phyloP scores from a whole-genome alignment of 495 filamentous ascomycete species.

The Parathielavia appendiculata region DNA sequence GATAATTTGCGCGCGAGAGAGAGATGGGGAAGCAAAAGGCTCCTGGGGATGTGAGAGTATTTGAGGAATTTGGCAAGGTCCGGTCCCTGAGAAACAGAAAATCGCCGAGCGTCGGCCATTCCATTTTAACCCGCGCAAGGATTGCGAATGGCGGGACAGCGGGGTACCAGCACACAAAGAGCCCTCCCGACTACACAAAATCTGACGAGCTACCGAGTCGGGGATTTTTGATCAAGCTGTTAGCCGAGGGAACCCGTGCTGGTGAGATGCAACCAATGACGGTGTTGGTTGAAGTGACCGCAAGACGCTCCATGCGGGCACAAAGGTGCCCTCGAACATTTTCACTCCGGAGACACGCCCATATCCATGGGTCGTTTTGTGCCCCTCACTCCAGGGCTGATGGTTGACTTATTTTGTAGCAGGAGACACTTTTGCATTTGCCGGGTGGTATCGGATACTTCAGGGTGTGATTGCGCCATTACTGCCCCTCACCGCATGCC shows the following conservation, averaged over 20 bases:
- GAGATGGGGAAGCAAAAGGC: constrained; percentile 24
- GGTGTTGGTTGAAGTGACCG: background rate
- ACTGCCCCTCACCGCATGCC: constrained; percentile 26
- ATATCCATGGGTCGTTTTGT: background rate
- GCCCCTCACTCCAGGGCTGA: too few relatives aligned
- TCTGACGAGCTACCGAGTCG: background rate
- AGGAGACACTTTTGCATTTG: constrained; percentile 18
- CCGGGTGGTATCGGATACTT: constrained; percentile 25
- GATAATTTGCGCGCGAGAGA: constrained; percentile 23
- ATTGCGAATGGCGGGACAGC: constrained; percentile 14
- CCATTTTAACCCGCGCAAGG: constrained; percentile 17
- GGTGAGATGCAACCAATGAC: too few relatives aligned
- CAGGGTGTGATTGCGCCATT: constrained; percentile 33
- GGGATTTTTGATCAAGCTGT: too few relatives aligned
- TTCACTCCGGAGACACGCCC: too few relatives aligned
- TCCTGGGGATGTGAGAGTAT: constrained; percentile 27
- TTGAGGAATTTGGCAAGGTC: constrained; percentile 33
- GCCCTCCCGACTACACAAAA: constrained; percentile 20
- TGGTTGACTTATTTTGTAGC: background rate
- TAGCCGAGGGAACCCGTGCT: too few relatives aligned
- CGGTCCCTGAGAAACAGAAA: constrained; percentile 18
- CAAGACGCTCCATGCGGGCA: too few relatives aligned
- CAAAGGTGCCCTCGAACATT: too few relatives aligned
- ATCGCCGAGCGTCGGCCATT: constrained; percentile 30
- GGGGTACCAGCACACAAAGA: constrained; percentile 20